Conservation (phyloP, 441 rosid species). For the Capsella rubella region DNA sequence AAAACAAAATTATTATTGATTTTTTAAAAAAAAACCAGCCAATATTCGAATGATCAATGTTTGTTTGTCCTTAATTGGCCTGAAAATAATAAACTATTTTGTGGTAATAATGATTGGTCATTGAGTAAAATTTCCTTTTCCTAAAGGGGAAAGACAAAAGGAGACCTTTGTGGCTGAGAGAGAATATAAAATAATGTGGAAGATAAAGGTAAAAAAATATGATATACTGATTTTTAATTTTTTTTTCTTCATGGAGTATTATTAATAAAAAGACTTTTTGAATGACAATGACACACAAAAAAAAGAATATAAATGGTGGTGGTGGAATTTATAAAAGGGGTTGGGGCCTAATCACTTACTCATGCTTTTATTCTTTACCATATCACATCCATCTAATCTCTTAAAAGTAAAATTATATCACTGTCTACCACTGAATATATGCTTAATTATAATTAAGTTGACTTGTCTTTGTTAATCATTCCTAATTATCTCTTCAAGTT, state of each 20-base stretch:
- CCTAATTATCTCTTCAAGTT: conserved; percentile 15
- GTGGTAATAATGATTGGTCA: conserved; percentile 46
- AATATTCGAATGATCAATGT: conserved; percentile 27
- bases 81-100: conserved; percentile 38
- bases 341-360: conserved; percentile 48
- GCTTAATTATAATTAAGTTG: conserved; percentile 46
- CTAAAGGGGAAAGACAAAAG: conserved; percentile 43
- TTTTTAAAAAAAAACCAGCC: background rate
- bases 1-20: background rate
- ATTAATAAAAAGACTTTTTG: conserved; percentile 44
- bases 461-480: conserved; percentile 45
- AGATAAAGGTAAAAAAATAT: conserved; percentile 38
- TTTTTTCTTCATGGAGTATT: conserved; percentile 25
- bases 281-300: conserved; percentile 39
- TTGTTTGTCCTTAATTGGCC: conserved; percentile 43
- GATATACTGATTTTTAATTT: background rate
- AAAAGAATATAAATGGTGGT: conserved; percentile 44
- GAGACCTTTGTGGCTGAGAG: conserved; percentile 29
- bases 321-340: conserved; percentile 44
- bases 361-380: conserved; percentile 45
- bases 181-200: conserved; percentile 14
- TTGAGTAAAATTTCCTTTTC: conserved; percentile 44
- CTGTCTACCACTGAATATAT: conserved; percentile 50
- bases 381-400: conserved; percentile 43
- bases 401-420: conserved; percentile 39